These are phyloP conservation scores for Teunomyces gatunensis DNA, from an alignment of 805 yeast species.

Conservation along the genomic window DNA sequence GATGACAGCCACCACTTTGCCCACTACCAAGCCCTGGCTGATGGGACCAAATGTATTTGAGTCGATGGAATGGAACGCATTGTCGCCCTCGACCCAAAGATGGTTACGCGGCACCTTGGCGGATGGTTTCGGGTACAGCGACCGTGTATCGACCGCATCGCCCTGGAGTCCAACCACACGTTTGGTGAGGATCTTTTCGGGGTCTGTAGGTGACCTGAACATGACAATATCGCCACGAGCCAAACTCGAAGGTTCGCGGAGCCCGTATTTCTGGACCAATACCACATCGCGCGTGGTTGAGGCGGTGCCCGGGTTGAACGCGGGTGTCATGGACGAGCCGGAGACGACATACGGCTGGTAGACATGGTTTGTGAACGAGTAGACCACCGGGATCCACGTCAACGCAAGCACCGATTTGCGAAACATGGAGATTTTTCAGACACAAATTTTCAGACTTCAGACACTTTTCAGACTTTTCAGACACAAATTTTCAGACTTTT, in stretches of 20 bases:
- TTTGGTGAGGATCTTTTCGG: conserved; percentile 73
- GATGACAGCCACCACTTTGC: conserved; percentile 65
- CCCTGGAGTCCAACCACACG: conserved; percentile 76
- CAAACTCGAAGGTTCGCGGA: conserved; percentile 40
- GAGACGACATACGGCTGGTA: conserved; percentile 70
- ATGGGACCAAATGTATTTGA: conserved; percentile 88
- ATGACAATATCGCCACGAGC: conserved; percentile 70
- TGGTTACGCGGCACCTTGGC: conserved; percentile 75
- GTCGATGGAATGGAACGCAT: conserved; percentile 72
- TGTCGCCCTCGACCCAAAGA: conserved; percentile 95
- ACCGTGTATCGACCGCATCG: conserved; percentile 59
- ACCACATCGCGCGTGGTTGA: conserved; percentile 56
- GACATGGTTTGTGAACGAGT: conserved; percentile 66
- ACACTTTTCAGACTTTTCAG: too few species aligned
- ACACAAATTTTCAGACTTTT: not conserved
- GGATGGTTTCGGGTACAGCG: conserved; percentile 61
- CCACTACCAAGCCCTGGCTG: conserved; percentile 74
- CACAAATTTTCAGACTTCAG: not conserved
- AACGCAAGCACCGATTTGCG: conserved; percentile 28
- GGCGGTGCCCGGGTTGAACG: conserved; percentile 67
- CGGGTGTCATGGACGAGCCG: conserved; percentile 88
- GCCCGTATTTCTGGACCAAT: conserved; percentile 62
- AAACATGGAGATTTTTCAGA: conserved; percentile 5
- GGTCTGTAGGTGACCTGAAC: conserved; percentile 77
- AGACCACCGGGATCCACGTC: conserved; percentile 77